Percentiles rank a stretch among this genome's conserved stretches.
Evolutionary conservation across 768 basidiomycete species (phyloP).

Genomic region (Jaapia argillacea): DNA sequence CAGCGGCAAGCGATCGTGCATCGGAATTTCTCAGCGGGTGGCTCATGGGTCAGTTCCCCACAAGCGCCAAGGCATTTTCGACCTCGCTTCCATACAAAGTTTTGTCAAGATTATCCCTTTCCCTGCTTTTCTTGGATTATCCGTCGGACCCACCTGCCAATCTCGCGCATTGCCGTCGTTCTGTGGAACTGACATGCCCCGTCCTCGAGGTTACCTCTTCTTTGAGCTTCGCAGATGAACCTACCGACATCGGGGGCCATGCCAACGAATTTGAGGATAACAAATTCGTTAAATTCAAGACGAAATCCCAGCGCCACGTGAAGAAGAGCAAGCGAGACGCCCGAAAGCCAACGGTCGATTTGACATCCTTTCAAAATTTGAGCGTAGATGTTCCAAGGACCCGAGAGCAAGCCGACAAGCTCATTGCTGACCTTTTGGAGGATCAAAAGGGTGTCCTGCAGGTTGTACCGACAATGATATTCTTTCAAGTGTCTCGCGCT

Average conservation of each 20-base stretch:
- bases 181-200: background rate
- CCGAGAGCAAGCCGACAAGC: conserved; percentile 9
- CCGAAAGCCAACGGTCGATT: conserved; percentile 13
- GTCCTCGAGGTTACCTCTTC: background rate
- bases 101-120: background rate
- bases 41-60: background rate
- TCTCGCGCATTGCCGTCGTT: background rate
- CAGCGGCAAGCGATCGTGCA: background rate
- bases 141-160: background rate
- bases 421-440: conserved; percentile 10
- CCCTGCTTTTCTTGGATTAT: background rate
- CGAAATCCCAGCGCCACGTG: background rate
- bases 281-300: background rate
- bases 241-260: too few species aligned
- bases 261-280: background rate
- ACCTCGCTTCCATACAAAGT: background rate
- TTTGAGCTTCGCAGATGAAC: background rate
- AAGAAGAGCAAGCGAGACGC: background rate
- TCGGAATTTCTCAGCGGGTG: background rate
- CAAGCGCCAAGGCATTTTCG: background rate
- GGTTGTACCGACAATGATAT: conserved; percentile 8
- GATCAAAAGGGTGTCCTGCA: conserved; percentile 17
- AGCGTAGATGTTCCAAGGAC: conserved; percentile 16
- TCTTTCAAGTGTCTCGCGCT: too few species aligned
- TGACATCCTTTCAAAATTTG: conserved; percentile 19